Percentiles rank a stretch among this genome's conserved stretches.
These are phyloP conservation scores for Populus hybrid DNA, from an alignment of 441 rosid genomes.

Conservation along the genomic window DNA sequence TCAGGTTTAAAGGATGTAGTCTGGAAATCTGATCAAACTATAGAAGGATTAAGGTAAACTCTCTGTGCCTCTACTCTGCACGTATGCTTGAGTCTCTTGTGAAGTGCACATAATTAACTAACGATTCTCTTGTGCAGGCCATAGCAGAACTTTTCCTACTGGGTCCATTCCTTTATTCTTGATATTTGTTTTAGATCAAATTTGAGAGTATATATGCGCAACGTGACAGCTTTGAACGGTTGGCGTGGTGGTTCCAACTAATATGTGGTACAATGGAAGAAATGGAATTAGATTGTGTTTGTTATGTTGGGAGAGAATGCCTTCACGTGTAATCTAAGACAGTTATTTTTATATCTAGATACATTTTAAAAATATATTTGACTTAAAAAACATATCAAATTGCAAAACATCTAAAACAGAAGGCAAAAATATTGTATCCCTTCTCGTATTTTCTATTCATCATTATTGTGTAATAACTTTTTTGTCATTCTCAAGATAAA, in stretches of 20 bases:
- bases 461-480: background rate
- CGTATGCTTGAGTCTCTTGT: too few species aligned
- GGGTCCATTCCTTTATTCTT: background rate
- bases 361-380: too few species aligned
- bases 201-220: background rate
- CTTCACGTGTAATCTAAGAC: background rate
- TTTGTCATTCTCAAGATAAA: background rate
- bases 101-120: background rate
- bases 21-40: conserved; percentile 63
- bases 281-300: background rate
- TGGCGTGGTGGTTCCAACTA: background rate
- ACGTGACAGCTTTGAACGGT: background rate
- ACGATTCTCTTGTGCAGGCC: conserved; percentile 18
- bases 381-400: too few species aligned
- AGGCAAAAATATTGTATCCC: background rate
- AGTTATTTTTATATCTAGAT: too few species aligned
- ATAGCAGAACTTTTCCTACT: conserved; percentile 1
- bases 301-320: background rate
- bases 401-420: background rate
- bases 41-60: conserved; percentile 40
- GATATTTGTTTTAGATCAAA: background rate
- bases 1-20: conserved; percentile 79
- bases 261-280: background rate
- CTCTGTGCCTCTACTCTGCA: background rate
- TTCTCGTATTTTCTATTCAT: background rate